Percentiles rank a stretch among this genome's conserved stretches.
These are phyloP conservation scores for Adansonia rubrostipa DNA, from an alignment of 441 rosid species.

Conservation along the genomic window DNA sequence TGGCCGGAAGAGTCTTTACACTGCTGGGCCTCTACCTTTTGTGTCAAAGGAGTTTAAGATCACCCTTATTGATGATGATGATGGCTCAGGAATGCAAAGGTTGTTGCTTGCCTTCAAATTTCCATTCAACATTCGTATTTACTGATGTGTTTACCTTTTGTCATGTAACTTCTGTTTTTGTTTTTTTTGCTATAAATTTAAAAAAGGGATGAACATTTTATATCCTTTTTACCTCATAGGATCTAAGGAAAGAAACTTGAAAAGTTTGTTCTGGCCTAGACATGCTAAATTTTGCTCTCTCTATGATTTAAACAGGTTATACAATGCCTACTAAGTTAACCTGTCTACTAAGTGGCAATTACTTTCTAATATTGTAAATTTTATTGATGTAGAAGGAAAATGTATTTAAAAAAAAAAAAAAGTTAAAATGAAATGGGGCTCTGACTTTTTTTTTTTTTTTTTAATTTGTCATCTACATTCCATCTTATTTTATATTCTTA, in stretches of 20 bases:
- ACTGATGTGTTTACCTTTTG: not conserved
- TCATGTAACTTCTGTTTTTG: not conserved
- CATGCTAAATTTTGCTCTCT: not conserved
- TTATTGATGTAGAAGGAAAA: not conserved
- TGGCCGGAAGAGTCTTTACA: conserved; percentile 90
- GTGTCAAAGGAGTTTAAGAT: conserved; percentile 73
- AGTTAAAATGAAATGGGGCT: not conserved
- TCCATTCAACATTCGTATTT: too few species aligned
- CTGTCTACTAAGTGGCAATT: not conserved
- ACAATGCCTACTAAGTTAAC: too few species aligned
- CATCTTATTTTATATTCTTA: conserved; percentile 17
- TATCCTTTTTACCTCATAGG: not conserved
- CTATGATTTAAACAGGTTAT: not conserved
- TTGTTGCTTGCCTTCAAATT: conserved; percentile 17
- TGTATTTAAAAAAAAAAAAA: not conserved
- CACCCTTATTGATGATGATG: conserved; percentile 80
- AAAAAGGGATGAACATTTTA: not conserved
- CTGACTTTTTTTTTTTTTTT: not conserved
- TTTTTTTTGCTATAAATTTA: not conserved
- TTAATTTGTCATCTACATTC: not conserved
- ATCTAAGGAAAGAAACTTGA: not conserved
- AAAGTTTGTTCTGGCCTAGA: not conserved
- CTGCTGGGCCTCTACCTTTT: conserved; percentile 93
- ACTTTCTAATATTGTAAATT: not conserved
- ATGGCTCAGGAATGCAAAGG: conserved; percentile 87